A percentile compares a stretch with the other conserved stretches of the same genome.
Conservation (phyloP, 495 filamentous ascomycete species). For the Lophiostoma macrostomum region DNA sequence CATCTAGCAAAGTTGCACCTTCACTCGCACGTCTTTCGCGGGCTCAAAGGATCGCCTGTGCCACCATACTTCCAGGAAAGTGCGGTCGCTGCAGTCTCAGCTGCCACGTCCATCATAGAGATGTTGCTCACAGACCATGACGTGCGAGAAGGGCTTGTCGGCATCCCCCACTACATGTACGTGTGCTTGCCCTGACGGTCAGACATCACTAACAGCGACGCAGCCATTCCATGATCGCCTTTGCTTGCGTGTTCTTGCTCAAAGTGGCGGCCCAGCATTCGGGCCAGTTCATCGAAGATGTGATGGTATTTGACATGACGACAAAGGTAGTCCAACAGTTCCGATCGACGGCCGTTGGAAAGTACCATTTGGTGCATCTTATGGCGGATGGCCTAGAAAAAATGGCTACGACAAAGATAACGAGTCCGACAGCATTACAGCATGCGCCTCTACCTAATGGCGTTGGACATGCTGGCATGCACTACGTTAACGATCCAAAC, state of each 20-base stretch:
- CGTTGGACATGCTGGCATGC: neutral
- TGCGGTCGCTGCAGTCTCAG: conserved; percentile 43
- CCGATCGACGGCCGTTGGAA: conserved; percentile 28
- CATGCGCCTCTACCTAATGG: neutral
- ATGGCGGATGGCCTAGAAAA: conserved; percentile 35
- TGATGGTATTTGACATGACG: conserved; percentile 20
- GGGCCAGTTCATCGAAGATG: conserved; percentile 30
- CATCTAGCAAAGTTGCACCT: conserved; percentile 51
- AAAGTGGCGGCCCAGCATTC: conserved; percentile 46
- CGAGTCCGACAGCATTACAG: conserved; percentile 1
- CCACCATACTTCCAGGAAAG: conserved; percentile 41
- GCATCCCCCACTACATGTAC: conserved; percentile 48
- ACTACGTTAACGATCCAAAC: conserved; percentile 1
- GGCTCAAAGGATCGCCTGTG: conserved; percentile 38
- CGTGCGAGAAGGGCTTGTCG: conserved; percentile 50
- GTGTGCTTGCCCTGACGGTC: neutral
- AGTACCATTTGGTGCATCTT: conserved; percentile 34
- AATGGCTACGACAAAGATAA: conserved; percentile 17
- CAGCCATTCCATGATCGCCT: conserved; percentile 58
- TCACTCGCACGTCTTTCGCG: conserved; percentile 46
- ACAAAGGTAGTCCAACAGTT: conserved; percentile 27
- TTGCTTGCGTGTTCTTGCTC: conserved; percentile 54
- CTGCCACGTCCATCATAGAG: conserved; percentile 49
- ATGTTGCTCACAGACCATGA: conserved; percentile 52
- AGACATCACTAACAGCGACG: no score